phyloP scores from a whole-genome alignment of 352 stramenopile genomes.

The Phytophthora quininea region DNA sequence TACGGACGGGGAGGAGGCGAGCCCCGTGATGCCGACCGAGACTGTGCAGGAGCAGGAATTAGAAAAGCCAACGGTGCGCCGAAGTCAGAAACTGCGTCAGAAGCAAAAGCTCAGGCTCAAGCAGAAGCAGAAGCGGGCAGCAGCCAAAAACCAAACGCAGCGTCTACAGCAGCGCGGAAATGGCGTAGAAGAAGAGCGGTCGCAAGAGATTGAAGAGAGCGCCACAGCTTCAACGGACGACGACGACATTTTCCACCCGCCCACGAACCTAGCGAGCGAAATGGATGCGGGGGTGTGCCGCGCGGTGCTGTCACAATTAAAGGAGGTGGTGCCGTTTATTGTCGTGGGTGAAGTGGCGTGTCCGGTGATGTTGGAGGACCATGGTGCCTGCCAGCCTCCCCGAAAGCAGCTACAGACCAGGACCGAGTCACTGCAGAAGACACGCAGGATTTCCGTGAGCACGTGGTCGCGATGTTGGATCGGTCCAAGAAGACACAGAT shows the following conservation, averaged over 20 bases:
- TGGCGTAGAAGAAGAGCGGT: constrained; percentile 2
- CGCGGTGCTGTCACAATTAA: constrained; percentile 58
- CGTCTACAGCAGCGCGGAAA: constrained; percentile 21
- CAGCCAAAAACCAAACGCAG: constrained; percentile 17
- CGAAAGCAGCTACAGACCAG: constrained; percentile 6
- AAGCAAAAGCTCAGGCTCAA: constrained; percentile 41
- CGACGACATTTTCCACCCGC: constrained; percentile 49
- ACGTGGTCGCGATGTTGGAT: constrained; percentile 57
- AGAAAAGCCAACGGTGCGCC: constrained; percentile 14
- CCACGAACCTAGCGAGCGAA: constrained; percentile 41
- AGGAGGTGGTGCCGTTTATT: constrained; percentile 58
- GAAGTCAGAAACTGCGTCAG: constrained; percentile 17
- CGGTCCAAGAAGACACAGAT: constrained; percentile 52
- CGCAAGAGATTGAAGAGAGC: constrained; percentile 13
- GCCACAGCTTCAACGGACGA: constrained; percentile 11
- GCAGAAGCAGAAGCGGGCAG: constrained; percentile 28
- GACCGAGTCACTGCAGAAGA: constrained; percentile 7
- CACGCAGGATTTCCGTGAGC: constrained; percentile 49
- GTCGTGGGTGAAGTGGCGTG: constrained; percentile 68
- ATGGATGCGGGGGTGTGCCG: constrained; percentile 58
- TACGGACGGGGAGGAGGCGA: constrained; percentile 13
- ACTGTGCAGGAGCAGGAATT: constrained; percentile 10
- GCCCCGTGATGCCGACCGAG: constrained; percentile 23
- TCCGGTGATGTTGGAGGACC: constrained; percentile 36
- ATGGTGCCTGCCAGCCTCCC: constrained; percentile 19